Percentiles rank a stretch among this genome's conserved stretches.
These are phyloP conservation scores for Rasamsonia emersonii DNA, from an alignment of 2,329 filamentous ascomycete genomes.

Conservation along the genomic window DNA sequence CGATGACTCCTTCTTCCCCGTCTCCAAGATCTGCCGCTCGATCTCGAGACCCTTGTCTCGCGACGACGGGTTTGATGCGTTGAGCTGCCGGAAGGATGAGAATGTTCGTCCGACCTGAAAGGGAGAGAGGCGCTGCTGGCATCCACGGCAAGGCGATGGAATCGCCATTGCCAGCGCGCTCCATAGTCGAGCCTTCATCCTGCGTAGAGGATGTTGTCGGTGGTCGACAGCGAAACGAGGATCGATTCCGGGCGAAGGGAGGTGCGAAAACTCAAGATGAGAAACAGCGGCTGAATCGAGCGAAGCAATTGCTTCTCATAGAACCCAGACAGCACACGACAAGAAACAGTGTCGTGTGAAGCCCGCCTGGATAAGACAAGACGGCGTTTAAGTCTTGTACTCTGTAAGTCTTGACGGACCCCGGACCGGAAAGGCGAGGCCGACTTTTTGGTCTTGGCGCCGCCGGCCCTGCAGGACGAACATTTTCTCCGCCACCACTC, in stretches of 20 bases:
- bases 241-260: constrained; percentile 2
- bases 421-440: not conserved
- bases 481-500: constrained; percentile 12
- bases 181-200: constrained; percentile 26
- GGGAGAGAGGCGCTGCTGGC: constrained; percentile 13
- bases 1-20: constrained; percentile 11
- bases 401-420: constrained; percentile 1
- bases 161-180: constrained; percentile 22
- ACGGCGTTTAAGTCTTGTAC: not conserved
- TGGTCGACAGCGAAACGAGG: constrained; percentile 1
- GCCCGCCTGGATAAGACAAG: not conserved
- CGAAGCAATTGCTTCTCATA: too few relatives aligned
- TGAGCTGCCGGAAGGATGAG: constrained; percentile 21
- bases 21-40: constrained; percentile 21
- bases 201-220: constrained; percentile 6
- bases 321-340: too few relatives aligned
- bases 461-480: constrained; percentile 12
- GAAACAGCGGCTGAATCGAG: not conserved
- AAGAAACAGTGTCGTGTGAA: too few relatives aligned
- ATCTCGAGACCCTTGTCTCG: constrained; percentile 15
- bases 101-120: constrained; percentile 20
- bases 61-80: constrained; percentile 7
- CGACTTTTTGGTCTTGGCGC: constrained; percentile 9
- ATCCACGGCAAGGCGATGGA: constrained; percentile 23
- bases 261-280: not conserved